phyloP scores from a whole-genome alignment of 305 asterid genomes.

The Fraxinus latifolia region DNA sequence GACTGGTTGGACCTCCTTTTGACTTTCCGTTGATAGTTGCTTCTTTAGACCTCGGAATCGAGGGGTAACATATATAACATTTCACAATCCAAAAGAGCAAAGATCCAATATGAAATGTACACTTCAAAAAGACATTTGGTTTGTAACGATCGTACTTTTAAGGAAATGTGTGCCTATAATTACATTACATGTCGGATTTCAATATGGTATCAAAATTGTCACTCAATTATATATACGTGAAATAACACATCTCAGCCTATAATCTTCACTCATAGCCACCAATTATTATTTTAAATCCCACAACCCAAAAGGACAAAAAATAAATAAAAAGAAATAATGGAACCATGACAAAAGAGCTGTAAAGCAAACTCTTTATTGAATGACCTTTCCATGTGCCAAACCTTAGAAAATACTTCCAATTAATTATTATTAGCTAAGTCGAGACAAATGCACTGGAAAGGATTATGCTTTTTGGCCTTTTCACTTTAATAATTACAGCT shows the following conservation, averaged over 20 bases:
- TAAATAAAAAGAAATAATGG: background rate
- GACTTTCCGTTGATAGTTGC: too few relatives aligned
- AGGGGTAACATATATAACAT: background rate
- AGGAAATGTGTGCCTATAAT: background rate
- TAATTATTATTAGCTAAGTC: conserved; percentile 14
- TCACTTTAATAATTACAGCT: conserved; percentile 18
- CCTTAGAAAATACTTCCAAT: conserved; percentile 16
- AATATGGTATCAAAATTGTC: background rate
- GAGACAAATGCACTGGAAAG: conserved; percentile 44
- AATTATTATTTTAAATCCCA: background rate
- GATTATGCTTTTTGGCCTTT: conserved; percentile 15
- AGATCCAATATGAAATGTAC: background rate
- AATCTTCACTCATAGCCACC: background rate
- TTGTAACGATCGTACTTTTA: background rate
- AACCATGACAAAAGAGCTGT: background rate
- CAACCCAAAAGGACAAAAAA: background rate
- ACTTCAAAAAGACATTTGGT: background rate
- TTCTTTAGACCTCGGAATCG: too few relatives aligned
- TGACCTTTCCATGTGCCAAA: conserved; percentile 19
- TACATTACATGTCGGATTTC: background rate
- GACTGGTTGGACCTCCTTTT: too few relatives aligned
- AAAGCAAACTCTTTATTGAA: background rate
- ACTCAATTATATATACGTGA: background rate
- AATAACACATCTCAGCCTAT: background rate
- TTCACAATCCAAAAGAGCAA: background rate